phyloP scores from a whole-genome alignment of 1,139 yeast species.

The Pichia sp. region DNA sequence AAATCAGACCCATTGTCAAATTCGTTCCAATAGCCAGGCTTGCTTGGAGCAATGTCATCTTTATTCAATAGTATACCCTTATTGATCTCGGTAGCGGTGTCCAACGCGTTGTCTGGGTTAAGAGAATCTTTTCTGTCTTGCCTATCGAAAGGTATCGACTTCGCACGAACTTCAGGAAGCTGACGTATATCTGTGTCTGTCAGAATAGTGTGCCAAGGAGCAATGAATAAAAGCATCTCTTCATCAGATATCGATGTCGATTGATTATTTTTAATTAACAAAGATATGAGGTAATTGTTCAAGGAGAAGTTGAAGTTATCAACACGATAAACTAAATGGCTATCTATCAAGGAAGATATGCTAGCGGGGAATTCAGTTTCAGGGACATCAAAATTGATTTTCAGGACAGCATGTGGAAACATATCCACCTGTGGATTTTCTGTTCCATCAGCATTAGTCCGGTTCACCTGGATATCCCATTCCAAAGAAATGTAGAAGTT shows the following conservation, averaged over 20 bases:
- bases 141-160: conserved; percentile 6
- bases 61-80: conserved; percentile 31
- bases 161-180: conserved; percentile 27
- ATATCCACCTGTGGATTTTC: conserved; percentile 15
- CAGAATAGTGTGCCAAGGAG: conserved; percentile 34
- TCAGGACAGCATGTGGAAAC: conserved; percentile 47
- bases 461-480: conserved; percentile 28
- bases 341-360: conserved; percentile 32
- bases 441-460: conserved; percentile 7
- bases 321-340: conserved; percentile 35
- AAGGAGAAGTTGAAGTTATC: conserved; percentile 33
- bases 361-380: conserved; percentile 33
- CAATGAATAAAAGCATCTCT: conserved; percentile 25
- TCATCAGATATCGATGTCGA: conserved; percentile 21
- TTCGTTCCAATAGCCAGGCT: conserved; percentile 64
- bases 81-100: not conserved
- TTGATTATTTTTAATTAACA: conserved; percentile 24
- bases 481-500: conserved; percentile 35
- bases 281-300: conserved; percentile 31
- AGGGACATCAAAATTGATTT: conserved; percentile 41
- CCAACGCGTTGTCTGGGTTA: not conserved
- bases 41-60: conserved; percentile 32
- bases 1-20: conserved; percentile 53
- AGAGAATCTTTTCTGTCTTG: not conserved
- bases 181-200: conserved; percentile 35